These are phyloP conservation scores for Aspergillus uvarum DNA, from an alignment of 2,329 filamentous ascomycete genomes.

Conservation along the genomic window DNA sequence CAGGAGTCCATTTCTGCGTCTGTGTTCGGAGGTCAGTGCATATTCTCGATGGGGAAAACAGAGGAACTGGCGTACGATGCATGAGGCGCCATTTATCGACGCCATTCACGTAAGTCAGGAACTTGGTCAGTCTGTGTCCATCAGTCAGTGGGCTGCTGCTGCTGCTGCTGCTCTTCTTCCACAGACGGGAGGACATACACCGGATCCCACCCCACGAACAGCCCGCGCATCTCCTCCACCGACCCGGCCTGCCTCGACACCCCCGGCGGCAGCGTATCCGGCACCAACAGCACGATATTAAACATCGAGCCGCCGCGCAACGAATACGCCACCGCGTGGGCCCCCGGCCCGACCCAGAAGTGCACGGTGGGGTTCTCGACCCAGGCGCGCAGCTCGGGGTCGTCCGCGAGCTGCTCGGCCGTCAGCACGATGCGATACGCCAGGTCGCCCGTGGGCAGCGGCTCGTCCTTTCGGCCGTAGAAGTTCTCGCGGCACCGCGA, in stretches of 20 bases:
- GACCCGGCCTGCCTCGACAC: constrained; percentile 55
- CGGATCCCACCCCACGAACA: constrained; percentile 67
- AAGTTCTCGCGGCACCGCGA: constrained; percentile 56
- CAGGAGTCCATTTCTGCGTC: constrained; percentile 54
- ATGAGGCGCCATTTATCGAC: constrained; percentile 70
- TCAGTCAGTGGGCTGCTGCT: background rate
- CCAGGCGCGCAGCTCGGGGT: constrained; percentile 53
- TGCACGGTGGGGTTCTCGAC: constrained; percentile 54
- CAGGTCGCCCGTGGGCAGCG: constrained; percentile 62
- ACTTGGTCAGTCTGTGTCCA: constrained; percentile 32
- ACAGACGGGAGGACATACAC: constrained; percentile 26
- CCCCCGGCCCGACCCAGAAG: constrained; percentile 64
- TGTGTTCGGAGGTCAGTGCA: constrained; percentile 13
- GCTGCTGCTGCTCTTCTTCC: too few relatives aligned
- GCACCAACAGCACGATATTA: constrained; percentile 66
- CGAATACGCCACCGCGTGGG: constrained; percentile 62
- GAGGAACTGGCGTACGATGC: constrained; percentile 36
- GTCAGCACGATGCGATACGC: constrained; percentile 62
- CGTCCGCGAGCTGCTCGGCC: constrained; percentile 50
- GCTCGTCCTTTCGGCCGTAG: constrained; percentile 48
- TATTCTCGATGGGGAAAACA: background rate
- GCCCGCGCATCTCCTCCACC: constrained; percentile 59
- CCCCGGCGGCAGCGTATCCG: constrained; percentile 60
- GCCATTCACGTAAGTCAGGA: constrained; percentile 53
- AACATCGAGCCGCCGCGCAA: constrained; percentile 59